Percentiles rank a stretch among this genome's conserved stretches.
phyloP scores from a whole-genome alignment of 2,329 filamentous ascomycete species.

The Hymenoscyphus fructigenus region DNA sequence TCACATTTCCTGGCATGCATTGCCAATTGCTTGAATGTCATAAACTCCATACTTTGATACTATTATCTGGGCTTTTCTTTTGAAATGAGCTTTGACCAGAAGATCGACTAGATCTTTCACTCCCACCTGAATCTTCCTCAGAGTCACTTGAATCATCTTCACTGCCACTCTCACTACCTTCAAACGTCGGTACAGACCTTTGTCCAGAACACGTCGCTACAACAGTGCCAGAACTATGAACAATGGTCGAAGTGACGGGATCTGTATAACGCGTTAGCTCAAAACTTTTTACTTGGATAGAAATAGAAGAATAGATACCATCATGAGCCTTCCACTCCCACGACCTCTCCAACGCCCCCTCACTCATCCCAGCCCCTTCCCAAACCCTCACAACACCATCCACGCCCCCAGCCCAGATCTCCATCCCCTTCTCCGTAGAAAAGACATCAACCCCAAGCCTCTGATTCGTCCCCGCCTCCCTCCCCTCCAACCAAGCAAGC shows the following conservation, averaged over 20 bases:
- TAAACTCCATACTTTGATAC: conserved; percentile 48
- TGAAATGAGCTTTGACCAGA: background rate
- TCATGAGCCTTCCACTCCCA: conserved; percentile 38
- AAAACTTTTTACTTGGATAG: background rate
- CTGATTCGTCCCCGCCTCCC: conserved; percentile 54
- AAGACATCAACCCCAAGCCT: conserved; percentile 57
- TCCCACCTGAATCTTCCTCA: conserved; percentile 8
- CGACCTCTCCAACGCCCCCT: conserved; percentile 34
- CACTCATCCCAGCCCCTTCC: conserved; percentile 54
- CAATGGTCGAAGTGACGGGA: conserved; percentile 32
- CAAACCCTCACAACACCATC: conserved; percentile 57
- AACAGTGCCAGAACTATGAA: conserved; percentile 37
- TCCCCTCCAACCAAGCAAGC: conserved; percentile 53
- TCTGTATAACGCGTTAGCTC: conserved; percentile 22
- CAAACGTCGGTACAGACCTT: conserved; percentile 19
- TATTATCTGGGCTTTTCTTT: conserved; percentile 40
- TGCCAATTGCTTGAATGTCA: conserved; percentile 22
- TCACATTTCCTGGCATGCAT: conserved; percentile 19
- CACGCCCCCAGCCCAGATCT: conserved; percentile 61
- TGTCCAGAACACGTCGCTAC: conserved; percentile 38
- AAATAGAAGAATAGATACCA: conserved; percentile 24
- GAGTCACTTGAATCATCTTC: conserved; percentile 18
- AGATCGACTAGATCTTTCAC: background rate
- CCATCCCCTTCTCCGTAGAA: conserved; percentile 49
- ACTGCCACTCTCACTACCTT: conserved; percentile 14